Evolutionary conservation across 129 eudicot genomes (phyloP).

Genomic region (Arctium lappa): DNA sequence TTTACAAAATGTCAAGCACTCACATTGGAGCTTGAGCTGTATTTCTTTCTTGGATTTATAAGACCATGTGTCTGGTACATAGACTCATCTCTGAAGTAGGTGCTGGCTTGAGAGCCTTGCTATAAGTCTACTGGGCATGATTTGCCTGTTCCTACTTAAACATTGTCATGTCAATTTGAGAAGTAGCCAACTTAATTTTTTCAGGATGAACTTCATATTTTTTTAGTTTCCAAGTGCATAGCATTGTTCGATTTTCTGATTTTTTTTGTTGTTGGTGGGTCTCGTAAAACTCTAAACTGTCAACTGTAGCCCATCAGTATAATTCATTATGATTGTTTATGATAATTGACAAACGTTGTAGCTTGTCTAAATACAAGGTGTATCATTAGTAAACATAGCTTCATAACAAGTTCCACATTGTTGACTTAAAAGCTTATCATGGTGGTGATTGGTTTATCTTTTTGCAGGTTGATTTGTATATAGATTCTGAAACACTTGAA

Average conservation of each 20-base stretch:
- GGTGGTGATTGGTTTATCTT: neutral
- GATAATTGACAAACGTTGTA: neutral
- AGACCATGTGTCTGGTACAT: neutral
- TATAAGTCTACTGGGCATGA: neutral
- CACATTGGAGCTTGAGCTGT: neutral
- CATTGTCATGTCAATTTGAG: neutral
- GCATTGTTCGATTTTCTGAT: neutral
- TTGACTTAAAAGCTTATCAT: neutral
- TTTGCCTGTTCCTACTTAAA: neutral
- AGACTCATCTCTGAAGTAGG: neutral
- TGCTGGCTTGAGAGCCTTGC: neutral
- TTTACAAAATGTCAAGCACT: neutral
- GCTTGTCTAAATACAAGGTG: neutral
- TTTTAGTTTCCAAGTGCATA: neutral
- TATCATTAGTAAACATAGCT: neutral
- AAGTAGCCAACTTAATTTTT: neutral
- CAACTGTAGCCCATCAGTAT: neutral
- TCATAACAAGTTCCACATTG: neutral
- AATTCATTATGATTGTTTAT: neutral
- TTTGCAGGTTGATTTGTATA: conserved; percentile 62
- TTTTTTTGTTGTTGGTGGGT: neutral
- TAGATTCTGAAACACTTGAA: conserved; percentile 63
- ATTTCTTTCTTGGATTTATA: neutral
- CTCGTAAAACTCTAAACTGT: neutral
- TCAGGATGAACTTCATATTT: neutral